These are phyloP conservation scores for Dentiscutata heterogama DNA, from an alignment of 371 early-diverging fungal species.

Conservation along the genomic window DNA sequence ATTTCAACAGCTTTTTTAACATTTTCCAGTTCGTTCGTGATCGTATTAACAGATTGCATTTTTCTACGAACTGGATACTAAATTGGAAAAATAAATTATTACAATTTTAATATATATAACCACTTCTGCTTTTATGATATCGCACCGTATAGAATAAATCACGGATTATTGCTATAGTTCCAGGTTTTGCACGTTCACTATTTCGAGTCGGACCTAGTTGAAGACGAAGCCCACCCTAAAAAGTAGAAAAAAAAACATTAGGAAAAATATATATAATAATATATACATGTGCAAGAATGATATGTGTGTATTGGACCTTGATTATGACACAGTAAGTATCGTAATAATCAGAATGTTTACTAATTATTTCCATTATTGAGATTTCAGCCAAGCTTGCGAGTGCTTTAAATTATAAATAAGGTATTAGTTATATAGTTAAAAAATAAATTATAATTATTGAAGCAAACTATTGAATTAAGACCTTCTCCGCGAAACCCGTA, in stretches of 20 bases:
- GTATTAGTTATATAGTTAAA: too few species aligned
- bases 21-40: constrained; percentile 54
- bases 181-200: constrained; percentile 53
- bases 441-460: not conserved
- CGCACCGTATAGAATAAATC: constrained; percentile 73
- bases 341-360: constrained; percentile 52
- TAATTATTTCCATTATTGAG: constrained; percentile 66
- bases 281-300: not conserved
- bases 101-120: not conserved
- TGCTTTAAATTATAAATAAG: constrained; percentile 52
- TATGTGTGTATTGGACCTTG: constrained; percentile 56
- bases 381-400: constrained; percentile 64
- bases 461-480: constrained; percentile 42
- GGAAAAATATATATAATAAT: not conserved
- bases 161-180: constrained; percentile 65
- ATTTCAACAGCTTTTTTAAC: constrained; percentile 59
- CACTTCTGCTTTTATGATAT: not conserved
- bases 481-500: constrained; percentile 80
- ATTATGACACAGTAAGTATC: constrained; percentile 61
- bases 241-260: not conserved
- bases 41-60: constrained; percentile 30
- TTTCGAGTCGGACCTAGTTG: constrained; percentile 34
- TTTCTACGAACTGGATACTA: constrained; percentile 72
- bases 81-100: not conserved
- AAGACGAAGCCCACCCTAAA: constrained; percentile 58